Conservation (phyloP, 345 rosid genomes). For the Gossypium raimondii region DNA sequence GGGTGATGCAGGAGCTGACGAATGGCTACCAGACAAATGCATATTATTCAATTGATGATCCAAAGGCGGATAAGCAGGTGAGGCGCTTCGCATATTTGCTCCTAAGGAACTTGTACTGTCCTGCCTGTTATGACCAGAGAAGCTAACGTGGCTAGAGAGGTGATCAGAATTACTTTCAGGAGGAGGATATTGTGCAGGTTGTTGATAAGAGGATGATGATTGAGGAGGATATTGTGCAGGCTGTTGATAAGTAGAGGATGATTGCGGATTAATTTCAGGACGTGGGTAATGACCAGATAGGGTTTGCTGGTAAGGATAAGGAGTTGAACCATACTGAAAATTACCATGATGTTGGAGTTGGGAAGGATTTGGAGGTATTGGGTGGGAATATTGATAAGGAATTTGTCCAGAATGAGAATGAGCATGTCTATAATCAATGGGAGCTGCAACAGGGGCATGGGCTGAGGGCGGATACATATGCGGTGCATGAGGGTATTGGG, state of each 20-base stretch:
- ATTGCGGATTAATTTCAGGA: constrained; percentile 39
- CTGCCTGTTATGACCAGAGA: constrained; percentile 40
- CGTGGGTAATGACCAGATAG: constrained; percentile 30
- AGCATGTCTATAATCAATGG: constrained; percentile 30
- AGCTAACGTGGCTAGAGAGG: constrained; percentile 34
- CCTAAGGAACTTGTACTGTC: constrained; percentile 40
- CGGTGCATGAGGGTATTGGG: constrained; percentile 38
- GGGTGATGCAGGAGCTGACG: constrained; percentile 41
- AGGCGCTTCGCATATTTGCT: constrained; percentile 21
- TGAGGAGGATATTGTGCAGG: constrained; percentile 32
- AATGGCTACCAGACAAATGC: constrained; percentile 38
- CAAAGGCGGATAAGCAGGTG: constrained; percentile 65
- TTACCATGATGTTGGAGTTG: constrained; percentile 42
- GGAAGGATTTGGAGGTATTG: constrained; percentile 43
- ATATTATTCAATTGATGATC: constrained; percentile 46
- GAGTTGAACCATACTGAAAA: constrained; percentile 41
- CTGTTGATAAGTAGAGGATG: constrained; percentile 30
- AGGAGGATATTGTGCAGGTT: constrained; percentile 30
- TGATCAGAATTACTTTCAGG: constrained; percentile 36
- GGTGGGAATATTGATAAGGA: constrained; percentile 40
- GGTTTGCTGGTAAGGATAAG: constrained; percentile 38
- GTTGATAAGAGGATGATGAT: constrained; percentile 30
- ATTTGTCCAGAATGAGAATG: background rate
- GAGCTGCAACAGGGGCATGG: constrained; percentile 32
- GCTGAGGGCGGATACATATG: constrained; percentile 15